Evolutionary conservation across 2,329 filamentous ascomycete genomes (phyloP), one percentile per base, ranked within the genome.

Genomic region (Neonectria faginata): DNA sequence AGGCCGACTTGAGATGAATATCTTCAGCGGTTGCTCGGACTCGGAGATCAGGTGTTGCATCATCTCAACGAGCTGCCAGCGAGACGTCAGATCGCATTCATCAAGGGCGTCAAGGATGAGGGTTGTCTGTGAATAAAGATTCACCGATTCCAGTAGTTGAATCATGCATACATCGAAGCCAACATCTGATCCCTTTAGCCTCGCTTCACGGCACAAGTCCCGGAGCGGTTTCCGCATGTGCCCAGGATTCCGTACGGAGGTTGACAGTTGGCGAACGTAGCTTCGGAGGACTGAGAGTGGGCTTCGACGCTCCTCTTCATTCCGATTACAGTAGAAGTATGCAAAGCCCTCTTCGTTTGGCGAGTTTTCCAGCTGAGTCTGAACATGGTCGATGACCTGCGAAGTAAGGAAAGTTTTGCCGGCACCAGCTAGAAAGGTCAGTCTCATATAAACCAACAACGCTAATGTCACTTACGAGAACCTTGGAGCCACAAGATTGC

Each of bases 261-360:
- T 41, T 44, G 57, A 33, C 10, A 60, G 8, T 41, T 60, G 57
- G 10, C 57, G 39, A 14, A 60, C 41, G 11, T 54, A 60, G 41
- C 57, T 60, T 36, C 16, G 50, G 9, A 60, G 50, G 1, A 54
- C 27, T 1, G 48, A 22, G 3, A 47, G 6, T 27, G 50, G 29
- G 1, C 12, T 9, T 6, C 41, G 57, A 16, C 50, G 57, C 5
- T 53, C 31, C 10, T 29, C 29, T 18, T 60, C 57, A 11, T 53
- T 53, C 12, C 29, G 29, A 9, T 41, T 47, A 50, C 57, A 48
- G 31, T 60, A 60, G 11, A 60, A 60, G 20, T 47, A 60, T 10
- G 50, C 57, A n/a, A 60, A 41, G 1, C 57, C 57, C 2, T 39
- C 41, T 20, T 48, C 27, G 4, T 22, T 27, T 11, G 29, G 6